Base-by-base conservation (phyloP, 257 asterid species). In the Scutellaria galericulata region DNA sequence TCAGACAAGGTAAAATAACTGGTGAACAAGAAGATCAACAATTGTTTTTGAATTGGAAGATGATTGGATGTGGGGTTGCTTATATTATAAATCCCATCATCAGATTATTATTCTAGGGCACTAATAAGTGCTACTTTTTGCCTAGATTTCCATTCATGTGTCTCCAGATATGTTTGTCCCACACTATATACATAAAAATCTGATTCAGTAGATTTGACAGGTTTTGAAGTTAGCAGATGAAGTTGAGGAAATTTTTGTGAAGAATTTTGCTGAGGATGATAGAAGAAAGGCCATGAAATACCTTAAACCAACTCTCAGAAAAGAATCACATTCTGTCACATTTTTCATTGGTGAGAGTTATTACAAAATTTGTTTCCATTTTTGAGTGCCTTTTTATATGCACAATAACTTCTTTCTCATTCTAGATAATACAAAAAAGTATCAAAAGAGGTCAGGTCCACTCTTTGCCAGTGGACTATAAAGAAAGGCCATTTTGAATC, bases 1-100 rank as follows among this genome's bases (percentile, higher is more conserved):
- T 91, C 98, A 57, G 96, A 93, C 86, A 91, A 89, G 98, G 98
- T 93, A 86, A 66, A 78, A 61, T 60, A 76, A 72, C 62, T n/a
- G 12, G 70, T 42, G 66, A 61, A 61, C 68, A 69, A 27, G 62
- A 59, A 59, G 65, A 60, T 52, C 37, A 52, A 46, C 42, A 52
- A 8, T 27, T 18, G 3, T 52, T 15, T 0, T 52, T 66, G 22
- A 77, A 77, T 68, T 77, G 84, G 81, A 78, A 70, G 86, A 79
- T 83, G 86, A 82, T 82, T 82, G 84, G 72, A 41, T 70, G 71
- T 75, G 71, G 82, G 83, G 77, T 73, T 66, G 12, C 64, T 27
- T 60, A 71, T 41, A 37, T 27, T 60, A 71, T 46, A 37, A 15
- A 31, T 74, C 85, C 71, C 82, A 80, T 84, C 83, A 3, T 31